phyloP scores from a whole-genome alignment of 2,329 filamentous ascomycete genomes.

The Fusarium compactum region DNA sequence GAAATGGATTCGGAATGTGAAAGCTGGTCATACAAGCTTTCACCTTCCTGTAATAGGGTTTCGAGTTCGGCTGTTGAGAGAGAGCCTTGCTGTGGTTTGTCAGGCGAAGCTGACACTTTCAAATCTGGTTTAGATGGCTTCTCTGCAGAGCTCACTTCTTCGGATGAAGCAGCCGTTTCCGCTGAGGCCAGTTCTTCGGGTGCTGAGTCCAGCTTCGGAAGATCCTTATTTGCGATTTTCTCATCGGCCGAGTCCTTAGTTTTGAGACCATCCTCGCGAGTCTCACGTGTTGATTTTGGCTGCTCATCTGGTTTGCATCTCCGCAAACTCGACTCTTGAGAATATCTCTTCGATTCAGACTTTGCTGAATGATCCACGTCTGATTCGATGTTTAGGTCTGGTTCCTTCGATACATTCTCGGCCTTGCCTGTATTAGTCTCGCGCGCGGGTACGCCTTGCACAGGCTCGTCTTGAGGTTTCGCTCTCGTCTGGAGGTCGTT shows the following conservation, averaged over 20 bases:
- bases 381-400: background rate
- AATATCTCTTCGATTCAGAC: background rate
- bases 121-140: background rate
- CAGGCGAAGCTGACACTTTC: background rate
- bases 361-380: too few species aligned
- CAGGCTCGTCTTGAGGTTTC: background rate
- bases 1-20: conserved; percentile 2
- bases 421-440: too few species aligned
- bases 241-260: too few species aligned
- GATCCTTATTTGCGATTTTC: background rate
- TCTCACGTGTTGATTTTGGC: background rate
- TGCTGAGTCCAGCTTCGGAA: too few species aligned
- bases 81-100: background rate
- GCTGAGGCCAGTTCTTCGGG: background rate
- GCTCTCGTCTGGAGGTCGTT: background rate
- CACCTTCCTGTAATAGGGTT: background rate
- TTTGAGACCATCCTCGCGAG: background rate
- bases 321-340: background rate
- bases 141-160: background rate
- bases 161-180: background rate
- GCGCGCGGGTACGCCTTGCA: background rate
- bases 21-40: conserved; percentile 3
- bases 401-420: background rate
- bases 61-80: conserved; percentile 1
- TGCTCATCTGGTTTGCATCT: background rate